phyloP scores from a whole-genome alignment of 805 yeast genomes.

The Komagataella pastoris region DNA sequence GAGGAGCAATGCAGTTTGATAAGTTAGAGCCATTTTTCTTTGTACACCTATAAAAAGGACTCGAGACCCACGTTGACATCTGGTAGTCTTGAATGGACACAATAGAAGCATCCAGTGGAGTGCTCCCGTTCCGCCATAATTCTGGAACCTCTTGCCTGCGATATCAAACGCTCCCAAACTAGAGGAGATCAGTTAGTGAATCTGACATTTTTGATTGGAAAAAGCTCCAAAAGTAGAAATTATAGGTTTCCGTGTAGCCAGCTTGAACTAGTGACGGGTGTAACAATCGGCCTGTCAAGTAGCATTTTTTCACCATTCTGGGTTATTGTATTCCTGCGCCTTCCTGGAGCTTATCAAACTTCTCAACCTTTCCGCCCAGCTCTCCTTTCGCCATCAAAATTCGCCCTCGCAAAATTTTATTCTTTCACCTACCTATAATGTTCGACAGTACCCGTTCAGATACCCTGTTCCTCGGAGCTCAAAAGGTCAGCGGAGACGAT shows the following conservation, averaged over 20 bases:
- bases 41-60: neutral
- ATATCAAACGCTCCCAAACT: neutral
- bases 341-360: neutral
- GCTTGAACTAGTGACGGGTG: no score
- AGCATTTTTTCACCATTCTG: neutral
- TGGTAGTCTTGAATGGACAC: neutral
- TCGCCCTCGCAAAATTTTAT: slow-evolving; percentile 1
- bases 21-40: slow-evolving; percentile 1
- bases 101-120: neutral
- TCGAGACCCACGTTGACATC: neutral
- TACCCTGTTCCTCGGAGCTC: slow-evolving; percentile 83
- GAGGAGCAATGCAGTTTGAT: neutral
- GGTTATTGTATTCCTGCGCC: neutral
- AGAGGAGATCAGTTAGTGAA: no score
- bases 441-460: slow-evolving; percentile 79
- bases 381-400: neutral
- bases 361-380: neutral
- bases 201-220: no score
- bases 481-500: slow-evolving; percentile 91
- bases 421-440: slow-evolving; percentile 17
- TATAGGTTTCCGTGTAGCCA: no score
- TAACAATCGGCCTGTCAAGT: no score
- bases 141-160: neutral
- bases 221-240: no score
- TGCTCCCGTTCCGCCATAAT: no score